These are phyloP conservation scores for Polyporus tsugae DNA, from an alignment of 1,284 basidiomycete species.

Conservation along the genomic window DNA sequence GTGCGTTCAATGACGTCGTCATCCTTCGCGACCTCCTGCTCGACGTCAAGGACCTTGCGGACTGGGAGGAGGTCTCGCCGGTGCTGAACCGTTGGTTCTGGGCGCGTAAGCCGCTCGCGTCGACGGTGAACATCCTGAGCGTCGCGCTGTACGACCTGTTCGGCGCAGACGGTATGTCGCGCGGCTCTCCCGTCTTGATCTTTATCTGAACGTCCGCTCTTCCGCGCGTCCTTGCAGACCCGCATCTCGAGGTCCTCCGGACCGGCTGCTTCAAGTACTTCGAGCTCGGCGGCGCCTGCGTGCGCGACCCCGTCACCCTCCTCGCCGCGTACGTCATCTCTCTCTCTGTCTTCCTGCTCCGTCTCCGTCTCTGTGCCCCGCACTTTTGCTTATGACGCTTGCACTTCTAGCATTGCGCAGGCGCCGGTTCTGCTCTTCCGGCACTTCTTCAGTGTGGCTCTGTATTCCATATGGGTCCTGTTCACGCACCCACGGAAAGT, in stretches of 20 bases:
- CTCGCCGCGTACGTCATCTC: conserved; percentile 85
- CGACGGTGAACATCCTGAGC: conserved; percentile 91
- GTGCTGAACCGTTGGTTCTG: conserved; percentile 83
- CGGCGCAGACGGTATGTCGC: conserved; percentile 78
- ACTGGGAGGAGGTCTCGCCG: conserved; percentile 71
- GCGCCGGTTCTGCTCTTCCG: conserved; percentile 82
- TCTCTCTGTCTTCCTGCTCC: conserved; percentile 9
- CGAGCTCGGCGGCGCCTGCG: conserved; percentile 89
- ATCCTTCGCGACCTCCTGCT: conserved; percentile 72
- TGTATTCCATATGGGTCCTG: conserved; percentile 91
- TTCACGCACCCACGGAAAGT: conserved; percentile 71
- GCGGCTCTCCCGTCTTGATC: not conserved
- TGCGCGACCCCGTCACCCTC: conserved; percentile 89
- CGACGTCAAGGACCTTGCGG: conserved; percentile 55
- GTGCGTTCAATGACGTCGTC: conserved; percentile 88
- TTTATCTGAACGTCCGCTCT: not conserved
- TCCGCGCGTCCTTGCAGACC: conserved; percentile 54
- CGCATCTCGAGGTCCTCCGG: conserved; percentile 83
- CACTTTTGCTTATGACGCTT: not conserved
- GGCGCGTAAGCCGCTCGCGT: conserved; percentile 81
- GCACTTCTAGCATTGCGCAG: conserved; percentile 62
- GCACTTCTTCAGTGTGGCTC: conserved; percentile 96
- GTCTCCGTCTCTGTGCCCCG: too few species aligned
- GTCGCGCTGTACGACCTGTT: conserved; percentile 94
- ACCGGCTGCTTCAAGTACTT: conserved; percentile 99